These are phyloP conservation scores for Mycothermus thermophilus DNA, from an alignment of 495 filamentous ascomycete genomes.

Conservation along the genomic window DNA sequence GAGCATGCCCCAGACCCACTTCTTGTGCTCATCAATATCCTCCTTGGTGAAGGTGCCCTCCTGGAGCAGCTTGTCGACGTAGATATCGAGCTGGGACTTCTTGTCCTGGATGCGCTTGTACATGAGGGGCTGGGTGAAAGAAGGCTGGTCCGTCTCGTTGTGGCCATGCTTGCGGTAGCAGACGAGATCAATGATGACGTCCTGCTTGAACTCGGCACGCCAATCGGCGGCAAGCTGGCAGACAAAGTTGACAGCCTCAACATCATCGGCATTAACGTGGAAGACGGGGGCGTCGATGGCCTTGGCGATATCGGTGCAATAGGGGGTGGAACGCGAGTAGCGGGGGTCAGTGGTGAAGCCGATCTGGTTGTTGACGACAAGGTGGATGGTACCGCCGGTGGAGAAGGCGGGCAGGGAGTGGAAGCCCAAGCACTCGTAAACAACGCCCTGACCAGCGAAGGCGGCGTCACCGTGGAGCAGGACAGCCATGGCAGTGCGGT, in stretches of 20 bases:
- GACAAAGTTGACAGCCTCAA: slow-evolving; percentile 95
- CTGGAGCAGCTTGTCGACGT: slow-evolving; percentile 73
- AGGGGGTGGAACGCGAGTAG: slow-evolving; percentile 90
- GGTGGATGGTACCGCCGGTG: slow-evolving; percentile 91
- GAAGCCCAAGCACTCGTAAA: slow-evolving; percentile 98
- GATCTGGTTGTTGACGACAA: slow-evolving; percentile 99
- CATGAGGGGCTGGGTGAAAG: slow-evolving; percentile 98
- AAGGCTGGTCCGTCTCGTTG: slow-evolving; percentile 98
- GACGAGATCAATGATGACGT: slow-evolving; percentile 94
- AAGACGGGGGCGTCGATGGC: slow-evolving; percentile 96
- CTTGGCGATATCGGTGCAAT: slow-evolving; percentile 98
- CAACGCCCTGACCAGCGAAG: slow-evolving; percentile 89
- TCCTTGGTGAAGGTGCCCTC: slow-evolving; percentile 93
- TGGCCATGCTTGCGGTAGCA: slow-evolving; percentile 99
- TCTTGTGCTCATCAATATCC: slow-evolving; percentile 96
- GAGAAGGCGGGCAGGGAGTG: slow-evolving; percentile 89
- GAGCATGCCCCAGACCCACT: slow-evolving; percentile 99
- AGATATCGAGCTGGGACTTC: slow-evolving; percentile 67
- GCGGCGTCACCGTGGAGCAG: slow-evolving; percentile 94
- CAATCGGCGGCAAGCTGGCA: slow-evolving; percentile 94
- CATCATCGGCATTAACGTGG: slow-evolving; percentile 97
- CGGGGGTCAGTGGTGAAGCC: slow-evolving; percentile 99
- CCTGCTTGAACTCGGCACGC: slow-evolving; percentile 93
- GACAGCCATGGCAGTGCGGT: slow-evolving; percentile 84
- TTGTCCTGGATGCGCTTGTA: slow-evolving; percentile 89